Conservation (phyloP, 192 early-diverging fungal species). For the Gryganskiella cystojenkinii region DNA sequence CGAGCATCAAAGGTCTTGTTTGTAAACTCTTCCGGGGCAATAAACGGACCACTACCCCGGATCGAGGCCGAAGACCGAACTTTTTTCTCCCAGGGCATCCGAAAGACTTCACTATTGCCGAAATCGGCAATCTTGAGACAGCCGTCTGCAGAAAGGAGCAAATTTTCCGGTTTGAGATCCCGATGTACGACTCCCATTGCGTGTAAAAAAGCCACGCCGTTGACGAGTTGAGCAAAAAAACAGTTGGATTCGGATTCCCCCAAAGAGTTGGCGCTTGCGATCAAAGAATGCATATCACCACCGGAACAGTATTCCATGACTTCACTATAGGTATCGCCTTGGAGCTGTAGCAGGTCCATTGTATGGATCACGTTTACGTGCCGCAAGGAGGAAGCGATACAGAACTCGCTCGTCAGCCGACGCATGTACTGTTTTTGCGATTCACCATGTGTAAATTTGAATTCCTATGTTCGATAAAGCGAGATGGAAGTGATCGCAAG, state of each 20-base stretch:
- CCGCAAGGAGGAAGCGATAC: constrained; percentile 78
- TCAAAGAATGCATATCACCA: constrained; percentile 77
- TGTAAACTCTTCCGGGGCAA: constrained; percentile 80
- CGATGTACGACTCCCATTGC: constrained; percentile 79
- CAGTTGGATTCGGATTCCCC: constrained; percentile 60
- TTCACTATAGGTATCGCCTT: constrained; percentile 63
- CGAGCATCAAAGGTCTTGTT: constrained; percentile 78
- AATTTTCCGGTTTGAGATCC: constrained; percentile 87
- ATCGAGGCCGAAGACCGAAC: constrained; percentile 69
- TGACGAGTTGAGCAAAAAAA: constrained; percentile 79
- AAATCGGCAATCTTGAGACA: constrained; percentile 87
- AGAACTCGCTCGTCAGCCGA: constrained; percentile 76
- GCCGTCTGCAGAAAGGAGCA: constrained; percentile 69
- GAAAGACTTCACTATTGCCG: constrained; percentile 81
- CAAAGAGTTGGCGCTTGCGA: constrained; percentile 69
- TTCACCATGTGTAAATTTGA: constrained; percentile 74
- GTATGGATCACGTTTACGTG: constrained; percentile 82
- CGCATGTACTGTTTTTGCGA: constrained; percentile 59
- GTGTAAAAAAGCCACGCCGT: constrained; percentile 82
- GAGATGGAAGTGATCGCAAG: background rate
- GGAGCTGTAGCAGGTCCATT: constrained; percentile 74
- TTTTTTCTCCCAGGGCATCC: constrained; percentile 70
- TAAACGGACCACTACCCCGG: constrained; percentile 86
- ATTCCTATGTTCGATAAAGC: constrained; percentile 79
- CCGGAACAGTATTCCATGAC: constrained; percentile 88